These are phyloP conservation scores for Fonsecaea pedrosoi DNA, from an alignment of 2,329 filamentous ascomycete species.

Conservation along the genomic window DNA sequence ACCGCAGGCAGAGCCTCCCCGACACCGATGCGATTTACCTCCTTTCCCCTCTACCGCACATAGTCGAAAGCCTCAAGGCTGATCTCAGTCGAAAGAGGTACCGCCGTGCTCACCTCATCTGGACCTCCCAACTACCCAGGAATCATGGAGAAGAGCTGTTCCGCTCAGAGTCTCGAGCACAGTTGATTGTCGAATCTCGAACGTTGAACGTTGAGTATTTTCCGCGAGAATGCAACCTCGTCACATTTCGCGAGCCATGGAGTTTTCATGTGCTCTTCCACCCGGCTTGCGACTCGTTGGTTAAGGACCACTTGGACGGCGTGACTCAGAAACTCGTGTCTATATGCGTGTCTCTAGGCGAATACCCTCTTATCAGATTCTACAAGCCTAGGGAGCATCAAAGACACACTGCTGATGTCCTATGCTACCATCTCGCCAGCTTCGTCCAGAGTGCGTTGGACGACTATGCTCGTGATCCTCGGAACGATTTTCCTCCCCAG, in stretches of 20 bases:
- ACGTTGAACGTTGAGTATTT: conserved; percentile 88
- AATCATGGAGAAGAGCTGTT: conserved; percentile 76
- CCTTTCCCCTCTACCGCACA: conserved; percentile 81
- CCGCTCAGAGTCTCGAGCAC: conserved; percentile 70
- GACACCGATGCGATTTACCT: conserved; percentile 96
- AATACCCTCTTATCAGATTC: conserved; percentile 92
- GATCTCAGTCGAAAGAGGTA: conserved; percentile 89
- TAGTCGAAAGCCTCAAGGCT: conserved; percentile 91
- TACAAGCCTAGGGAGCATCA: conserved; percentile 74
- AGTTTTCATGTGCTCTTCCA: conserved; percentile 95
- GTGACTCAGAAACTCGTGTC: conserved; percentile 89
- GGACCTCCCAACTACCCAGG: conserved; percentile 76
- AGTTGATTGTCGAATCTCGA: conserved; percentile 76
- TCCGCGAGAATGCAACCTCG: conserved; percentile 85
- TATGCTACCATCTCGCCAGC: conserved; percentile 85
- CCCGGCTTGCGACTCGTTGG: conserved; percentile 82
- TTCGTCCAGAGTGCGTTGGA: conserved; percentile 94
- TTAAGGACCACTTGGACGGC: conserved; percentile 80
- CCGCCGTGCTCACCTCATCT: conserved; percentile 78
- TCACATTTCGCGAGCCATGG: conserved; percentile 93
- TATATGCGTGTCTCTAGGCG: conserved; percentile 88
- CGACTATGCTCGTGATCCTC: conserved; percentile 80
- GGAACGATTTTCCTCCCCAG: conserved; percentile 79
- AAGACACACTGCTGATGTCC: conserved; percentile 82
- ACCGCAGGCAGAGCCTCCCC: conserved; percentile 78